These are phyloP conservation scores for Ophiocordyceps sinensis DNA, from an alignment of 2,329 filamentous ascomycete species.

Conservation along the genomic window DNA sequence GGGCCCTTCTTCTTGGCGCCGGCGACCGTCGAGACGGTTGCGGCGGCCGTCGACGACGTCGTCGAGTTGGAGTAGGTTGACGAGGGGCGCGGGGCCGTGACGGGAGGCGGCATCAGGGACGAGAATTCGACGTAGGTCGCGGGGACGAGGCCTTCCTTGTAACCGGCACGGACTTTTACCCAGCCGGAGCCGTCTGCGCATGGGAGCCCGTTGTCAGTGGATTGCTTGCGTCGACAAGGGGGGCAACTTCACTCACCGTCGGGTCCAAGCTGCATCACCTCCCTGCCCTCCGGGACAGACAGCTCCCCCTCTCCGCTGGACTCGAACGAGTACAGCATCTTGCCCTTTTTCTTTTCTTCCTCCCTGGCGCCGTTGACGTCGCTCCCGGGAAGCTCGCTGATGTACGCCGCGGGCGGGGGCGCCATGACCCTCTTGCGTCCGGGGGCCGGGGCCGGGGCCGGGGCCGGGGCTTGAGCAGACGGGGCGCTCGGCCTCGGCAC, in stretches of 20 bases:
- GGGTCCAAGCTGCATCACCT: slow-evolving; percentile 65
- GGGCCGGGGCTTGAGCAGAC: slow-evolving; percentile 13
- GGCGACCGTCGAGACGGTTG: slow-evolving; percentile 11
- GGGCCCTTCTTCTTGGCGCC: slow-evolving; percentile 71
- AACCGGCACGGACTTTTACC: slow-evolving; percentile 66
- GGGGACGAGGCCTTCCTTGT: slow-evolving; percentile 74
- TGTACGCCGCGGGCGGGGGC: slow-evolving; percentile 71
- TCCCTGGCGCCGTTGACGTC: slow-evolving; percentile 25
- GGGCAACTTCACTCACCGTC: slow-evolving; percentile 53
- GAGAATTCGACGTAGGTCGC: slow-evolving; percentile 67
- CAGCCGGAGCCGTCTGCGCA: slow-evolving; percentile 76
- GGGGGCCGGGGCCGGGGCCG: slow-evolving; percentile 15
- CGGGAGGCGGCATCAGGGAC: slow-evolving; percentile 27
- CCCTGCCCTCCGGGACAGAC: slow-evolving; percentile 61
- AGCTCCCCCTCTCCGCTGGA: slow-evolving; percentile 70
- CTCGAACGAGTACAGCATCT: slow-evolving; percentile 83
- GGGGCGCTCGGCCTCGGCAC: slow-evolving; percentile 9
- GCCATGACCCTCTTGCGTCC: slow-evolving; percentile 60
- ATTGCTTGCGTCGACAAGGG: not conserved
- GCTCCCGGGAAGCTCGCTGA: slow-evolving; percentile 49
- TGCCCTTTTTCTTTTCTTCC: slow-evolving; percentile 47
- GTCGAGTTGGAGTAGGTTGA: slow-evolving; percentile 66
- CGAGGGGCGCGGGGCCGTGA: slow-evolving; percentile 41
- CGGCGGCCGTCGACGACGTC: slow-evolving; percentile 16
- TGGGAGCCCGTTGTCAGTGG: not conserved